phyloP scores from a whole-genome alignment of 148 eudicot genomes.

The Nepenthes gracilis region DNA sequence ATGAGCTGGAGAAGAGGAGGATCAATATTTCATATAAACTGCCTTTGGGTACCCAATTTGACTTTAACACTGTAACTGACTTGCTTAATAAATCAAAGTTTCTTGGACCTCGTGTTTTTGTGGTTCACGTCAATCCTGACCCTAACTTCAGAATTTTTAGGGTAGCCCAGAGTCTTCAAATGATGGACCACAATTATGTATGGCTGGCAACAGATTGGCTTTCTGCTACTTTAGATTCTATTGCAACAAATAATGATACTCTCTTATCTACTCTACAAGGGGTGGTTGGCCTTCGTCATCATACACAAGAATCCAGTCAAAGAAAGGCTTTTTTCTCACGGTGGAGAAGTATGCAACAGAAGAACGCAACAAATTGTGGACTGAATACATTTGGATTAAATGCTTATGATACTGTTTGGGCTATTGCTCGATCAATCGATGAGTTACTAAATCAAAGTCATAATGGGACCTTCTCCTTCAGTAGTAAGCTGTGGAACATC shows the following conservation, averaged over 20 bases:
- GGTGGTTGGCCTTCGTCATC: conserved; percentile 1
- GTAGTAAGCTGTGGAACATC: conserved; percentile 14
- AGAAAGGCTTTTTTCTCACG: conserved; percentile 12
- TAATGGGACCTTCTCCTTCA: conserved; percentile 21
- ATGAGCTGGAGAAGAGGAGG: conserved; percentile 6
- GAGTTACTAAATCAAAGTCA: conserved; percentile 22
- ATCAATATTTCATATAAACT: conserved; percentile 9
- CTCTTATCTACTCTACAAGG: not conserved
- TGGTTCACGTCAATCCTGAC: conserved; percentile 10
- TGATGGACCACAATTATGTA: conserved; percentile 14
- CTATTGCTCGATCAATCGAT: conserved; percentile 29
- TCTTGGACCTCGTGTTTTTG: conserved; percentile 7
- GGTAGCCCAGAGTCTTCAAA: conserved; percentile 9
- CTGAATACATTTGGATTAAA: conserved; percentile 29
- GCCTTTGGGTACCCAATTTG: not conserved
- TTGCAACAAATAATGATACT: not conserved
- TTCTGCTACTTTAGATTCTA: conserved; percentile 6
- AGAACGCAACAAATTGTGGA: conserved; percentile 17
- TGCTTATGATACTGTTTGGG: conserved; percentile 45
- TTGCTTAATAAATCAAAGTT: conserved; percentile 3
- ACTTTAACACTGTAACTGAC: conserved; percentile 3
- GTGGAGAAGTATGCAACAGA: conserved; percentile 13
- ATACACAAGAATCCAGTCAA: conserved; percentile 3
- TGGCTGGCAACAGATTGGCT: conserved; percentile 20
- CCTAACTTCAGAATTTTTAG: conserved; percentile 4